These are phyloP conservation scores for Kwoniella sp. DNA, from an alignment of 768 basidiomycete species.

Conservation along the genomic window DNA sequence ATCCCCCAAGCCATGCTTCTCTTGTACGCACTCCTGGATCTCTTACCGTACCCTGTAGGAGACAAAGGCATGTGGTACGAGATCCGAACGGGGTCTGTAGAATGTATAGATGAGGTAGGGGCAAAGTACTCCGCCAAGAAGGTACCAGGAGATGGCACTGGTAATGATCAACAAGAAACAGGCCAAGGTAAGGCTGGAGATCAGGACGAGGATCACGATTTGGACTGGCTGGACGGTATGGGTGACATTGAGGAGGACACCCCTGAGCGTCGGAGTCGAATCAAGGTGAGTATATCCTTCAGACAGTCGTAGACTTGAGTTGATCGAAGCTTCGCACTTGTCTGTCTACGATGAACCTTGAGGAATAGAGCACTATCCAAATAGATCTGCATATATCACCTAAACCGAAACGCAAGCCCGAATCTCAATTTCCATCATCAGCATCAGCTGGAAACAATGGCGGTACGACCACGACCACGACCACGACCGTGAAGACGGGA, in stretches of 20 bases:
- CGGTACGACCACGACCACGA: too few species aligned
- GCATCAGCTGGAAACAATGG: neutral
- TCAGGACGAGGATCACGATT: slow-evolving; percentile 14
- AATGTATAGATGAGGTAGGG: slow-evolving; percentile 51
- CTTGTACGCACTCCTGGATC: slow-evolving; percentile 53
- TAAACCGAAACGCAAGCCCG: slow-evolving; percentile 10
- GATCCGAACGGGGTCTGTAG: slow-evolving; percentile 48
- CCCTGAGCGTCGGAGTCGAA: slow-evolving; percentile 22
- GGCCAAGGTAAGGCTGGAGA: slow-evolving; percentile 8
- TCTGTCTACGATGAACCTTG: too few species aligned
- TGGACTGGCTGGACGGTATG: slow-evolving; percentile 25
- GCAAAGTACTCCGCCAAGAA: neutral
- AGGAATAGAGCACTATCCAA: slow-evolving; percentile 27
- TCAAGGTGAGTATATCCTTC: slow-evolving; percentile 43
- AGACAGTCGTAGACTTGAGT: too few species aligned
- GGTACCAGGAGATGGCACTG: neutral
- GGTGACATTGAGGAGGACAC: slow-evolving; percentile 40
- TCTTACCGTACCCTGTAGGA: slow-evolving; percentile 51
- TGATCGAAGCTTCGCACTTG: too few species aligned
- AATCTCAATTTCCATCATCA: neutral
- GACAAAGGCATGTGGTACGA: slow-evolving; percentile 51
- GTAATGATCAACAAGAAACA: neutral
- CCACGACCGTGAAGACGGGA: too few species aligned
- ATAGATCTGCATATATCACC: slow-evolving; percentile 33
- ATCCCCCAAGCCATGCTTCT: slow-evolving; percentile 54